Evolutionary conservation across 1,284 basidiomycete species (phyloP).

Genomic region (Bjerkandera adusta): DNA sequence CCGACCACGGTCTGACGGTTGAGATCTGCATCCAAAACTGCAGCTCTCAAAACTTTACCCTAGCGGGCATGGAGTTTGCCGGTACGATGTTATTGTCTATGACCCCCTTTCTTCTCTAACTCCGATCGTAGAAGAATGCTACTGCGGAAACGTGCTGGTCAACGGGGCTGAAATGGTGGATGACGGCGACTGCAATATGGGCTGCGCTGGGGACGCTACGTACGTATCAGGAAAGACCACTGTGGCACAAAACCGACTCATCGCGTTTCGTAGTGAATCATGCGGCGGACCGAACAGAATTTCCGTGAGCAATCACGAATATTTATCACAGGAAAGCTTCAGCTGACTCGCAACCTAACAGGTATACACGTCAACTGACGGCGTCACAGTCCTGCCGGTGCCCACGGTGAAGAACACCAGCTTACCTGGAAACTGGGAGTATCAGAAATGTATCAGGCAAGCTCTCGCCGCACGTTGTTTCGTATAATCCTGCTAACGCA

Average conservation of each 20-base stretch:
- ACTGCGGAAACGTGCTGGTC: slow-evolving; percentile 60
- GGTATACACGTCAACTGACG: slow-evolving; percentile 54
- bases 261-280: slow-evolving; percentile 43
- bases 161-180: slow-evolving; percentile 51
- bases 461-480: background rate
- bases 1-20: slow-evolving; percentile 36
- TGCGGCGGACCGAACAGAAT: slow-evolving; percentile 72
- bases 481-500: background rate
- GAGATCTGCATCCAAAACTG: slow-evolving; percentile 37
- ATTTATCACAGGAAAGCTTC: no score
- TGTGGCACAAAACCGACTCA: no score
- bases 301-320: slow-evolving; percentile 36
- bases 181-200: slow-evolving; percentile 60
- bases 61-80: slow-evolving; percentile 45
- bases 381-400: slow-evolving; percentile 54
- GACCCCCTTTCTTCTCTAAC: background rate
- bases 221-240: slow-evolving; percentile 32
- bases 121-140: slow-evolving; percentile 45
- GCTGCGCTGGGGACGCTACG: slow-evolving; percentile 61
- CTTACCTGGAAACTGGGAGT: slow-evolving; percentile 61
- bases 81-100: background rate
- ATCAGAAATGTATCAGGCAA: slow-evolving; percentile 65
- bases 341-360: slow-evolving; percentile 16
- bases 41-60: slow-evolving; percentile 31
- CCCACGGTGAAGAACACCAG: slow-evolving; percentile 51